phyloP scores from a whole-genome alignment of 2,329 filamentous ascomycete species.

The Xylariaceae sp. region DNA sequence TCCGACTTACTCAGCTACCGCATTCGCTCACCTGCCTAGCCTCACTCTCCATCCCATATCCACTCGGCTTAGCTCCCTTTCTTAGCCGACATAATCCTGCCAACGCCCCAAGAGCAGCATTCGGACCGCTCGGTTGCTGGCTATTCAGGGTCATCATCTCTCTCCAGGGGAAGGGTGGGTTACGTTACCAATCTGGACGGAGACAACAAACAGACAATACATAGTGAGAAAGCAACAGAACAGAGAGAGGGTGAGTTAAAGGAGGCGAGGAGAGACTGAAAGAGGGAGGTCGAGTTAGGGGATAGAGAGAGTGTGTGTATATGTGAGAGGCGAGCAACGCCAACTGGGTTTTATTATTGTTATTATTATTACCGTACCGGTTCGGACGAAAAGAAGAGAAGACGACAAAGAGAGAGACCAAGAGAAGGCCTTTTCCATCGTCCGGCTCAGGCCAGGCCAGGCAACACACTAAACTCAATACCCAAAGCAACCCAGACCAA shows the following conservation, averaged over 20 bases:
- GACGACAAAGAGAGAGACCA: neutral
- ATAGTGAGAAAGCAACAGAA: neutral
- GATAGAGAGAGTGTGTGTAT: neutral
- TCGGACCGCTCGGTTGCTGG: slow-evolving; percentile 15
- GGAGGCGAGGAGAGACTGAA: neutral
- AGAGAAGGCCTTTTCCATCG: neutral
- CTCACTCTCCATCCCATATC: slow-evolving; percentile 16
- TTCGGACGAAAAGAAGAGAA: neutral
- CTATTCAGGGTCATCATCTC: neutral
- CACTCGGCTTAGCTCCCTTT: slow-evolving; percentile 18
- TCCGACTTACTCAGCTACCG: slow-evolving; percentile 20
- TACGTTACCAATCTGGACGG: slow-evolving; percentile 8
- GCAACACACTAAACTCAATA: neutral
- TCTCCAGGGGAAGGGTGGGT: neutral
- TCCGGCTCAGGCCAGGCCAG: neutral
- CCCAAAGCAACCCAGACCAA: too few relatives aligned
- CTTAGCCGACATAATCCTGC: slow-evolving; percentile 20
- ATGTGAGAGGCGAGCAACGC: neutral
- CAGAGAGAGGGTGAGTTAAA: neutral
- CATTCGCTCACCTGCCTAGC: slow-evolving; percentile 19
- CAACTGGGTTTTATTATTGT: too few relatives aligned
- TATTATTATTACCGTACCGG: too few relatives aligned
- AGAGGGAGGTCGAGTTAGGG: neutral
- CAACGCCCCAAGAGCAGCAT: slow-evolving; percentile 14
- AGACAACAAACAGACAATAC: neutral